phyloP scores from a whole-genome alignment of 75 land plant species.

The Picea sitchensis region DNA sequence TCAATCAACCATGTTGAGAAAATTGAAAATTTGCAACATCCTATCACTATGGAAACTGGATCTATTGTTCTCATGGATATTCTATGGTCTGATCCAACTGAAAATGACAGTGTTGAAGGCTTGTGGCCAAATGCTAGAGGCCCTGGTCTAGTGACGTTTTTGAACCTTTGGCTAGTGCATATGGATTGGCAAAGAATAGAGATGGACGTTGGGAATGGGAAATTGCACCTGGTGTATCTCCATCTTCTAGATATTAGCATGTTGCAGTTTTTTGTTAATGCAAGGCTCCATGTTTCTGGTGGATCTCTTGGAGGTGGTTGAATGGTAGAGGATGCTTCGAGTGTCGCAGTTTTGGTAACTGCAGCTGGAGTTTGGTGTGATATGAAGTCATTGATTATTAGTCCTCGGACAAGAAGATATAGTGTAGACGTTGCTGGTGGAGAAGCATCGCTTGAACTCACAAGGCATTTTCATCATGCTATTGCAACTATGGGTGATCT shows the following conservation, averaged over 20 bases:
- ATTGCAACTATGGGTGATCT: constrained; percentile 51
- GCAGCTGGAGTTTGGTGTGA: constrained; percentile 66
- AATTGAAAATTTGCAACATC: no score
- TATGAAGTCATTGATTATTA: constrained; percentile 37
- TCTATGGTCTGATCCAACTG: no score
- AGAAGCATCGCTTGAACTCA: constrained; percentile 41
- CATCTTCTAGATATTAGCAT: constrained; percentile 56
- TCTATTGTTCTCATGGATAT: no score
- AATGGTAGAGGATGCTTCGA: constrained; percentile 52
- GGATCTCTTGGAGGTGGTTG: constrained; percentile 59
- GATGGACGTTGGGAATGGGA: constrained; percentile 63
- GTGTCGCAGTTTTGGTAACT: constrained; percentile 57
- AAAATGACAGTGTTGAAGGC: no score
- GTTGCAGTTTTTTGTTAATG: constrained; percentile 59
- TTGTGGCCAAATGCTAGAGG: no score
- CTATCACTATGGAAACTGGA: no score
- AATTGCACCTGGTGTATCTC: constrained; percentile 47
- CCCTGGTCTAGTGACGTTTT: no score
- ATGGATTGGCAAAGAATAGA: constrained; percentile 54
- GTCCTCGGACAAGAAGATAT: constrained; percentile 40
- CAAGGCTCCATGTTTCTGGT: constrained; percentile 52
- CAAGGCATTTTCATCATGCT: constrained; percentile 58
- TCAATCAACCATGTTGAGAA: no score
- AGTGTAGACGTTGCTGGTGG: constrained; percentile 49
- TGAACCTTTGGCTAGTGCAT: constrained; percentile 35